Evolutionary conservation across 2,329 filamentous ascomycete genomes (phyloP).

Genomic region (Sphaerulina vaccinii): DNA sequence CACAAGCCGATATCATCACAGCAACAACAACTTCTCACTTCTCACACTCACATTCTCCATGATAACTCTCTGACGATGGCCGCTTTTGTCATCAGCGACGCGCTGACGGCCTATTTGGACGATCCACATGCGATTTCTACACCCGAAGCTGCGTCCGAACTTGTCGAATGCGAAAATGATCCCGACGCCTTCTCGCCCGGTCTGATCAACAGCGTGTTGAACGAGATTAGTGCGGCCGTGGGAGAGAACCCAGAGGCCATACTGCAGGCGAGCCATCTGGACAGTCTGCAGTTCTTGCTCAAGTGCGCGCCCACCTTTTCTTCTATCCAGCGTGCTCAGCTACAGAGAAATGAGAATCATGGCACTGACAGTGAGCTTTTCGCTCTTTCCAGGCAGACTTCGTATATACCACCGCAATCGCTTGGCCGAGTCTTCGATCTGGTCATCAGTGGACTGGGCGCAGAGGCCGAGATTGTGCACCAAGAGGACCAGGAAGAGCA

Average conservation of each 20-base stretch:
- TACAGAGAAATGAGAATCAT: slow-evolving; percentile 34
- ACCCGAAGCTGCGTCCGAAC: slow-evolving; percentile 76
- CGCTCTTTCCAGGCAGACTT: slow-evolving; percentile 70
- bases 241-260: slow-evolving; percentile 90
- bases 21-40: neutral
- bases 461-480: slow-evolving; percentile 81
- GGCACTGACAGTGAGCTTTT: slow-evolving; percentile 63
- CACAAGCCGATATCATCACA: neutral
- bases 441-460: slow-evolving; percentile 70
- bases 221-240: slow-evolving; percentile 88
- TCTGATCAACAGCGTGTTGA: slow-evolving; percentile 80
- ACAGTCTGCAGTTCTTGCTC: slow-evolving; percentile 91
- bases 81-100: slow-evolving; percentile 93
- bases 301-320: slow-evolving; percentile 75
- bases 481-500: slow-evolving; percentile 87
- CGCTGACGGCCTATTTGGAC: slow-evolving; percentile 94
- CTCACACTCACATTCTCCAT: neutral
- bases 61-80: slow-evolving; percentile 54
- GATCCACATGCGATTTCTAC: slow-evolving; percentile 82
- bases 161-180: slow-evolving; percentile 90
- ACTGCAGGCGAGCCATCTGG: slow-evolving; percentile 73
- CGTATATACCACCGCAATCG: slow-evolving; percentile 73
- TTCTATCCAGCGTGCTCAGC: slow-evolving; percentile 33
- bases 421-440: slow-evolving; percentile 89
- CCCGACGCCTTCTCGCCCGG: slow-evolving; percentile 76